These are phyloP conservation scores for Nitzschia putrida DNA, from an alignment of 108 stramenopile genomes.

Conservation along the genomic window DNA sequence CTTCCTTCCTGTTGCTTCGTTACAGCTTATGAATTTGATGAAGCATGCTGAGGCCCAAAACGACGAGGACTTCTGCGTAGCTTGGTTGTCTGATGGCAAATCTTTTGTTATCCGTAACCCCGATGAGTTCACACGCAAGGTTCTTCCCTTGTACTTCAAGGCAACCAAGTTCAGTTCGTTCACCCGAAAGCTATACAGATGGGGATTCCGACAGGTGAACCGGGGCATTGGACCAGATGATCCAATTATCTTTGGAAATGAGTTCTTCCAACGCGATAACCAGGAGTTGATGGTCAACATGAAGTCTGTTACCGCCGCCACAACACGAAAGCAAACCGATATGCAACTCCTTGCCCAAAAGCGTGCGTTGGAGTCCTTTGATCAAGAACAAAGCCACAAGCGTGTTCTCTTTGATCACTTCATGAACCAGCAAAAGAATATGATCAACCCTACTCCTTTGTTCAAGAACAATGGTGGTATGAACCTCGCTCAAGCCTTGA, in stretches of 20 bases:
- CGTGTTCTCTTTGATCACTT: slow-evolving; percentile 27
- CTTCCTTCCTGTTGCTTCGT: slow-evolving; percentile 9
- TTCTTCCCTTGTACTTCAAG: slow-evolving; percentile 83
- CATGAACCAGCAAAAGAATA: slow-evolving; percentile 26
- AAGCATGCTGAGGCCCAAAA: slow-evolving; percentile 39
- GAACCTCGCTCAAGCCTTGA: slow-evolving; percentile 17
- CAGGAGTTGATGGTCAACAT: slow-evolving; percentile 62
- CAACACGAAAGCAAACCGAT: slow-evolving; percentile 44
- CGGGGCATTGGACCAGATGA: slow-evolving; percentile 68
- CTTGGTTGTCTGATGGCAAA: slow-evolving; percentile 72
- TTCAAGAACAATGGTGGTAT: slow-evolving; percentile 11
- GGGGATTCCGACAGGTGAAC: slow-evolving; percentile 74
- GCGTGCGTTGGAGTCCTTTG: slow-evolving; percentile 21
- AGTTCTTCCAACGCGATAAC: slow-evolving; percentile 62
- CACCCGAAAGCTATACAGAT: slow-evolving; percentile 83
- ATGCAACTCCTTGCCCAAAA: slow-evolving; percentile 30
- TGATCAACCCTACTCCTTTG: slow-evolving; percentile 8
- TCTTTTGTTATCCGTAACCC: slow-evolving; percentile 71
- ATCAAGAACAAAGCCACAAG: slow-evolving; percentile 10
- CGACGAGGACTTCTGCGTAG: slow-evolving; percentile 35
- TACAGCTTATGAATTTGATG: slow-evolving; percentile 68
- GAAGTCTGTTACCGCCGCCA: slow-evolving; percentile 56
- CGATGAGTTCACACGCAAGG: slow-evolving; percentile 71
- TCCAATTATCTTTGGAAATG: slow-evolving; percentile 73
- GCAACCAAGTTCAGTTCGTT: slow-evolving; percentile 81